Evolutionary conservation across 179 eudicot species (phyloP), one percentile per base, ranked within the genome.

Genomic region (Pouteria campechiana): DNA sequence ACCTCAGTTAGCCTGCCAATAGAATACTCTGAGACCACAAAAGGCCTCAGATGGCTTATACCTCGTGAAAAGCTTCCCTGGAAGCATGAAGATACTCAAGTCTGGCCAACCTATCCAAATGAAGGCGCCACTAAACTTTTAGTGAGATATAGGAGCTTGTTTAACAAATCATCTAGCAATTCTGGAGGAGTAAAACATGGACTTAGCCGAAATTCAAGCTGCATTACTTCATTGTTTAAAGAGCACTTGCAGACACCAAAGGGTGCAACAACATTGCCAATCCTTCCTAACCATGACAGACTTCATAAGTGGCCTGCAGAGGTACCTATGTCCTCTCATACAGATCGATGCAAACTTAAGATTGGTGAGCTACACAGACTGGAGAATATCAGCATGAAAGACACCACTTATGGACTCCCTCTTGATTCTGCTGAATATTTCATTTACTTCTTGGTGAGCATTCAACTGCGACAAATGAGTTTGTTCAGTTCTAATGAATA

Each of bases 1-100:
- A 27, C 44, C 24, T 43, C 14, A 14, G 42, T 32, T 44, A 25
- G 24, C 19, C 49, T 54, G 5, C 58, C 58, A 0, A 10, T 33
- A 23, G 58, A 42, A 25, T 54, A 54, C 20, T 43, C 21, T 3
- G 51, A 54, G 43, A 54, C 51, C 17, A 54, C 58, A 54, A 44
- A 27, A 35, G 58, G 58, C 34, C 58, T 54, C n/a, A 34, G 51
- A 40, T 54, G 58, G 58, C 50, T 54, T 34, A 12, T 54, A n/a
- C 58, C 58, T 10, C 32, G 15, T 16, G 43, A 25, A 43, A 54
- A 54, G 29, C 51, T 54, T 42, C 58, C 51, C 2, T 54, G 58
- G 58, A 44, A n/a, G 29, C 43, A 32, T 23, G 28, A 43, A 18
- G 44, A 30, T 34, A 32, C 58, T 32, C 24, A 41, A 23, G 35